These are phyloP conservation scores for Fusarium nematophilum DNA, from an alignment of 2,329 filamentous ascomycete species.

Conservation along the genomic window DNA sequence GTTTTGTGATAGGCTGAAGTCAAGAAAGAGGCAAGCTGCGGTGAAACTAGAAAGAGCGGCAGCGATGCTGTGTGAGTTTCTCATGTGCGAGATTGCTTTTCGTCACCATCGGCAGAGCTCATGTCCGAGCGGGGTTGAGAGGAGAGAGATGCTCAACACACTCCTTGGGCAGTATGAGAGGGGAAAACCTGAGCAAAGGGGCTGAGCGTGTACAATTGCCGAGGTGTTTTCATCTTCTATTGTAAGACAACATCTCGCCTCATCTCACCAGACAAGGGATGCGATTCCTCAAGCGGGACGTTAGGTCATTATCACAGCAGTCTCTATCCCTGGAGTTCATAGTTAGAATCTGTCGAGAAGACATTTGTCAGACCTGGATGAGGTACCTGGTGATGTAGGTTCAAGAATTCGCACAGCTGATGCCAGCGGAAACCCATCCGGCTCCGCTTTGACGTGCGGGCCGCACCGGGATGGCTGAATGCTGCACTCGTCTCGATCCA, in stretches of 20 bases:
- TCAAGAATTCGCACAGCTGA: too few species aligned
- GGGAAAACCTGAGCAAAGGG: too few species aligned
- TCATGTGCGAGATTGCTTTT: slow-evolving; percentile 3
- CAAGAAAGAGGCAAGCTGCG: slow-evolving; percentile 14
- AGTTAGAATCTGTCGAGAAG: too few species aligned
- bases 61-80: slow-evolving; percentile 5
- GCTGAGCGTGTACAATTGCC: not conserved
- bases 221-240: slow-evolving; percentile 1
- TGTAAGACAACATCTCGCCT: slow-evolving; percentile 19
- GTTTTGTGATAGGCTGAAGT: slow-evolving; percentile 27
- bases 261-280: not conserved
- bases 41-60: slow-evolving; percentile 29
- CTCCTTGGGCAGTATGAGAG: too few species aligned
- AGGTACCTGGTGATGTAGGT: too few species aligned
- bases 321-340: too few species aligned
- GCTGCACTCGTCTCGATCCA: slow-evolving; percentile 12
- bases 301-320: too few species aligned
- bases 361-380: too few species aligned
- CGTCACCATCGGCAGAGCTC: slow-evolving; percentile 1
- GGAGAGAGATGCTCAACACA: not conserved
- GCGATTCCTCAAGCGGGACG: too few species aligned
- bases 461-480: slow-evolving; percentile 28
- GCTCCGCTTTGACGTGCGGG: slow-evolving; percentile 18
- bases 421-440: slow-evolving; percentile 10
- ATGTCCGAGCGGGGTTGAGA: not conserved